Percentiles rank a stretch among this genome's conserved stretches.
Evolutionary conservation across 2,329 filamentous ascomycete genomes (phyloP).

Genomic region (Calonectria hawksworthii): DNA sequence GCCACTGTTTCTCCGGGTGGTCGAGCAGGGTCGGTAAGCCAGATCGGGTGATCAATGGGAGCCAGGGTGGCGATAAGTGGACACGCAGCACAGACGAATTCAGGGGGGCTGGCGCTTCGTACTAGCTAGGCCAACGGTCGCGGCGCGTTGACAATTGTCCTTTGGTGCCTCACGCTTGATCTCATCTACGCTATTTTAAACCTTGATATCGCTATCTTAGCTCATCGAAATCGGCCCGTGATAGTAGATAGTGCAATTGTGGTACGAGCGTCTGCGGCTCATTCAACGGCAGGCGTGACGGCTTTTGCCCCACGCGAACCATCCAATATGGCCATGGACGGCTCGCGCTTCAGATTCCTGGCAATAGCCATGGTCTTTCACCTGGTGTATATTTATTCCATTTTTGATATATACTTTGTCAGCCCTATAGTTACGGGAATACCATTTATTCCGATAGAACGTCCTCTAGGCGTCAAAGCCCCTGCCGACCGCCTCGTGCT

Average conservation of each 20-base stretch:
- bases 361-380: not conserved
- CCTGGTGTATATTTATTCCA: conserved; percentile 1
- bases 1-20: no score
- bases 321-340: not conserved
- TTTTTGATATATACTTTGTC: not conserved
- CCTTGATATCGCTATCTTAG: not conserved
- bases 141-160: not conserved
- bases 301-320: not conserved
- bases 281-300: not conserved
- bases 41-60: no score
- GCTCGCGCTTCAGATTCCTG: not conserved
- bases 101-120: no score
- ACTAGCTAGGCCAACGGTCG: no score
- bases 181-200: not conserved
- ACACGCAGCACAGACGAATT: no score
- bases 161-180: not conserved
- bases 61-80: no score
- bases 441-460: not conserved
- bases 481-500: not conserved
- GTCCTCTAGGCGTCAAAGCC: not conserved
- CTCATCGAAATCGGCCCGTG: not conserved
- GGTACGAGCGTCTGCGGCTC: not conserved
- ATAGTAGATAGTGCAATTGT: not conserved
- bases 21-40: no score
- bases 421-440: not conserved